These are phyloP conservation scores for Candolleomyces eurysporus DNA, from an alignment of 768 basidiomycete species.

Conservation along the genomic window DNA sequence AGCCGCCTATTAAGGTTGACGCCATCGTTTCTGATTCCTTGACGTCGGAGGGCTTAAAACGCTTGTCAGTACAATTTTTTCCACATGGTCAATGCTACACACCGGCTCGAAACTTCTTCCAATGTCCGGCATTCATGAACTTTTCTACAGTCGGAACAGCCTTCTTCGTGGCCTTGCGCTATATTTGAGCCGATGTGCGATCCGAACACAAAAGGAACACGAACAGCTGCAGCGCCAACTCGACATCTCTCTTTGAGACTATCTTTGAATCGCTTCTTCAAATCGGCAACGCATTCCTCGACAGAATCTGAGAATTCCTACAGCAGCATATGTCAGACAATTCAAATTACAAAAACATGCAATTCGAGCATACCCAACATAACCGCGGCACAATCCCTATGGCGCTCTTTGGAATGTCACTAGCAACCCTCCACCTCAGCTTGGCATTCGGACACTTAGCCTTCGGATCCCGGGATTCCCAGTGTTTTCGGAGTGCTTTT, in stretches of 20 bases:
- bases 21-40: too few species aligned
- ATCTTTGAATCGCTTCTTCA: slow-evolving; percentile 48
- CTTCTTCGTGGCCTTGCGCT: too few species aligned
- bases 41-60: too few species aligned
- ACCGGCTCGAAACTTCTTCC: too few species aligned
- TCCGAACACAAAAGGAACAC: slow-evolving; percentile 9
- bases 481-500: slow-evolving; percentile 44
- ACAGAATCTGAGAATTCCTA: slow-evolving; percentile 48
- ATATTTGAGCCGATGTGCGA: too few species aligned
- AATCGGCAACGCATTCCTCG: slow-evolving; percentile 40
- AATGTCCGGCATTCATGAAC: too few species aligned
- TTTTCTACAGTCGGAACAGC: too few species aligned
- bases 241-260: slow-evolving; percentile 59
- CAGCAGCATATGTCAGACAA: not conserved
- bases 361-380: slow-evolving; percentile 26
- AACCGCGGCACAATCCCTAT: slow-evolving; percentile 47
- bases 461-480: slow-evolving; percentile 41
- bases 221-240: slow-evolving; percentile 47
- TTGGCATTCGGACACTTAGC: slow-evolving; percentile 4
- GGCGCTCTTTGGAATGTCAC: slow-evolving; percentile 1
- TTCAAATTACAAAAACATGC: not conserved
- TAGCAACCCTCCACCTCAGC: slow-evolving; percentile 9
- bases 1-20: too few species aligned
- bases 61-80: too few species aligned
- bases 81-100: too few species aligned